phyloP scores from a whole-genome alignment of 768 basidiomycete genomes.

The Hygrophorus pudorinus region DNA sequence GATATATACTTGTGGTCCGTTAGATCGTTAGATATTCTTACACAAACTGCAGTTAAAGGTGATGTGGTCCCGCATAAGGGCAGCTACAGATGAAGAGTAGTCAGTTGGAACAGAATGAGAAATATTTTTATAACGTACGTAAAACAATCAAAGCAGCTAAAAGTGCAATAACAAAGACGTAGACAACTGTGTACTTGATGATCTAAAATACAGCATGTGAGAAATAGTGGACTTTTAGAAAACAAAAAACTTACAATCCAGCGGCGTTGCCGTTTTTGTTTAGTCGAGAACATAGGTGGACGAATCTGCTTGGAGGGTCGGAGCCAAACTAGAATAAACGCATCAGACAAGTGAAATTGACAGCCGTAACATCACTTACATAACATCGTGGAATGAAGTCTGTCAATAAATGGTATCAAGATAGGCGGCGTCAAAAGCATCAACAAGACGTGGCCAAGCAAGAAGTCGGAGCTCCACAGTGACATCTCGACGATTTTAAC shows the following conservation, averaged over 20 bases:
- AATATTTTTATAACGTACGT: slow-evolving; percentile 42
- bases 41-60: slow-evolving; percentile 75
- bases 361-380: slow-evolving; percentile 40
- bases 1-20: too few relatives aligned
- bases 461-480: slow-evolving; percentile 92
- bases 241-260: slow-evolving; percentile 59
- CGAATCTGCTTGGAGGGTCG: slow-evolving; percentile 92
- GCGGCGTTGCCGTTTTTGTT: slow-evolving; percentile 84
- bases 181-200: slow-evolving; percentile 79
- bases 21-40: slow-evolving; percentile 68
- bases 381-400: slow-evolving; percentile 86
- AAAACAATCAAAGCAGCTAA: slow-evolving; percentile 76
- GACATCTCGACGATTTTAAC: slow-evolving; percentile 99
- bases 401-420: slow-evolving; percentile 81
- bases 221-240: not conserved
- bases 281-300: slow-evolving; percentile 85
- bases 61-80: slow-evolving; percentile 74
- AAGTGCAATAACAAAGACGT: slow-evolving; percentile 62
- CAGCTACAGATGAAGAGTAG: slow-evolving; percentile 42
- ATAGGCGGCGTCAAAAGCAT: slow-evolving; percentile 80
- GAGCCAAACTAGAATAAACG: slow-evolving; percentile 66
- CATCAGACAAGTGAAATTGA: not conserved
- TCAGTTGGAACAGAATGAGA: slow-evolving; percentile 9
- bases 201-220: slow-evolving; percentile 31
- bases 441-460: slow-evolving; percentile 75